Evolutionary conservation across 2,329 filamentous ascomycete genomes (phyloP), one percentile per base, ranked within the genome.

Genomic region (Sarocladiaceae sp.): DNA sequence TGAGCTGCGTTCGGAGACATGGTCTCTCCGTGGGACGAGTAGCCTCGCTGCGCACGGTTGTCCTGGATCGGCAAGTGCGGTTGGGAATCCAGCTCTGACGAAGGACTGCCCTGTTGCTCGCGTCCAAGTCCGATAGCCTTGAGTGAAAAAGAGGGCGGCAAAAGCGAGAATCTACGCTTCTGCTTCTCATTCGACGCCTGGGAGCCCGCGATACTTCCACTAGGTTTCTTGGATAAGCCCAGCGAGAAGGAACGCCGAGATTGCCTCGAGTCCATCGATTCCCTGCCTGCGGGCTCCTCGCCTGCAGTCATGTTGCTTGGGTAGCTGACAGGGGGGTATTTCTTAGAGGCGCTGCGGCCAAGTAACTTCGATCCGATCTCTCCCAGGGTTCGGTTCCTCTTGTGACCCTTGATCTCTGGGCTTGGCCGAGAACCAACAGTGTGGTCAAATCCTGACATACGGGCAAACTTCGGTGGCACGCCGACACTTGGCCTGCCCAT

Each of bases 261-360:
- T 15, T 66, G 67, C 50, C 70, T 71, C 3, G 83, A 89, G 52
- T 90, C 86, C 56, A 86, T 78, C 1, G 85, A 90, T 32, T 72
- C 70, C 39, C 85, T 72, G 1, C 58, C 53, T 4, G 54, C 55
- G 11, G 72, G 64, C 43, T 76, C 71, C 31, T 80, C 78, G 26
- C 71, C 72, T 39, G 74, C 74, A 5, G 78, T 69, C 62, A 85
- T 78, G 2, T 80, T 72, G 50, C 84, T 83, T 49, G 84, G 79
- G 88, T 96, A 94, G 68, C 89, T 95, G 39, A 91, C 85, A 3
- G 91, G 91, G 45, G 91, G 91, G 57, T 96, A 94, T 51, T 78
- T 83, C 60, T 80, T 82, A 7, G 88, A 93, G 12, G 84, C 85
- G 52, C 82, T 88, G 49, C 90, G 82, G 33, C 88, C 87, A 63